phyloP scores from a whole-genome alignment of 257 asterid genomes.

The Capsicum rhomboideum region DNA sequence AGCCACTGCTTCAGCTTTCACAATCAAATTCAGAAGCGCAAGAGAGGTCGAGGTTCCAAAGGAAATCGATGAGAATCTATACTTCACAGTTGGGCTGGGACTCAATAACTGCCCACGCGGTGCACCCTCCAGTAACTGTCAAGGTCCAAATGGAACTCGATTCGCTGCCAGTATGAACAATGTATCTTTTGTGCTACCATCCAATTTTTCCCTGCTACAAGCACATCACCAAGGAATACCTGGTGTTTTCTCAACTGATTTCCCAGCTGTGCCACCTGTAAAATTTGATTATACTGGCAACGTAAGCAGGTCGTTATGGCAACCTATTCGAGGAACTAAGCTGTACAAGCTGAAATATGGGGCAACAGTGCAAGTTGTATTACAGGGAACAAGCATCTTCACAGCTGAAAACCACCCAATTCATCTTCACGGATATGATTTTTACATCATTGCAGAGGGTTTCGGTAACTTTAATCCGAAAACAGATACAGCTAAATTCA shows the following conservation, averaged over 20 bases:
- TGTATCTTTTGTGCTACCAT: constrained; percentile 72
- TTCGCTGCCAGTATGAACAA: constrained; percentile 91
- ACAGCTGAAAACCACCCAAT: constrained; percentile 88
- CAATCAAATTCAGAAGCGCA: constrained; percentile 64
- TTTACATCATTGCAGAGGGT: constrained; percentile 74
- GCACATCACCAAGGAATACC: constrained; percentile 65
- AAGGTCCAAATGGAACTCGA: constrained; percentile 87
- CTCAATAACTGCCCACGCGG: constrained; percentile 56
- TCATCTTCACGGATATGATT: constrained; percentile 90
- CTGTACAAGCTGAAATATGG: constrained; percentile 61
- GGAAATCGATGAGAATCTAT: constrained; percentile 57
- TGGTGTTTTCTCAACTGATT: constrained; percentile 77
- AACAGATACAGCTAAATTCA: constrained; percentile 52
- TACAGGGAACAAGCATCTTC: constrained; percentile 83
- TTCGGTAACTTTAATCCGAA: constrained; percentile 68
- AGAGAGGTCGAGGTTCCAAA: constrained; percentile 47
- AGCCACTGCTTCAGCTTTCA: constrained; percentile 64
- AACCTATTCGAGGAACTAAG: constrained; percentile 55
- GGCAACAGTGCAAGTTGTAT: constrained; percentile 62
- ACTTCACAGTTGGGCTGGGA: constrained; percentile 76
- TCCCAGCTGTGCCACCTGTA: constrained; percentile 58
- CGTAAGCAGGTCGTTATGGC: constrained; percentile 69
- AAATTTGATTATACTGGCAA: constrained; percentile 79
- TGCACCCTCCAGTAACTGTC: constrained; percentile 40
- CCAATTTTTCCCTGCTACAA: constrained; percentile 61